These are phyloP conservation scores for Botrytis elliptica DNA, from an alignment of 2,329 filamentous ascomycete genomes.

Conservation along the genomic window DNA sequence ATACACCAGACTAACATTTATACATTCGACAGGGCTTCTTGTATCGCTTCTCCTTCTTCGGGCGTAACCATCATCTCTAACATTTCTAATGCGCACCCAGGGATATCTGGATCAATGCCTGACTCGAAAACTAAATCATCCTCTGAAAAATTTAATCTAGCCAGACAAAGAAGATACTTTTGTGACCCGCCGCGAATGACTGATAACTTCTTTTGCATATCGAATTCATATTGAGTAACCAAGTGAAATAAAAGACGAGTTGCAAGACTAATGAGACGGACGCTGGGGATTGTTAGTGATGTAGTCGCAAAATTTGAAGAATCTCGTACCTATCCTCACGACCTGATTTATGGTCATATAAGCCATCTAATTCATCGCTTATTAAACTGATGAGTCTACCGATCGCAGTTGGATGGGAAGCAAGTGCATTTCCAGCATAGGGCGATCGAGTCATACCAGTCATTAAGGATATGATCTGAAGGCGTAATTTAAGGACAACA, in stretches of 20 bases:
- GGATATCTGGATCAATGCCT: constrained; percentile 73
- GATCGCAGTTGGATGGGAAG: constrained; percentile 65
- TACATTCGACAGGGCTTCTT: constrained; percentile 34
- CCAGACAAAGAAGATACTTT: constrained; percentile 78
- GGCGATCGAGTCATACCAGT: constrained; percentile 60
- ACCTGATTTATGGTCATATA: constrained; percentile 50
- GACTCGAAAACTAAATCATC: constrained; percentile 76
- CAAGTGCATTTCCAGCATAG: constrained; percentile 65
- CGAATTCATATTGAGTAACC: constrained; percentile 60
- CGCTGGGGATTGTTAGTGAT: constrained; percentile 33
- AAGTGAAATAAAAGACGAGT: constrained; percentile 62
- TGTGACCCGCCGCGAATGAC: constrained; percentile 71
- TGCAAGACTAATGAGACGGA: constrained; percentile 55
- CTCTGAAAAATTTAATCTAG: constrained; percentile 77
- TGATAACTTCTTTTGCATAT: constrained; percentile 70
- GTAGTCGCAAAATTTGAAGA: constrained; percentile 7
- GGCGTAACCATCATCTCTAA: constrained; percentile 79
- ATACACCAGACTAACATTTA: neutral
- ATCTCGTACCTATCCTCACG: constrained; percentile 44
- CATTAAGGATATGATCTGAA: constrained; percentile 50
- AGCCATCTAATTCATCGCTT: constrained; percentile 65
- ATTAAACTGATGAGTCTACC: constrained; percentile 74
- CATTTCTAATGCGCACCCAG: constrained; percentile 77
- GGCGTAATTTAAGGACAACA: constrained; percentile 34
- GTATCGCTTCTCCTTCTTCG: constrained; percentile 65